Percentiles rank a stretch among this genome's conserved stretches.
phyloP scores from a whole-genome alignment of 1,284 basidiomycete genomes.

The Puccinia triticina region DNA sequence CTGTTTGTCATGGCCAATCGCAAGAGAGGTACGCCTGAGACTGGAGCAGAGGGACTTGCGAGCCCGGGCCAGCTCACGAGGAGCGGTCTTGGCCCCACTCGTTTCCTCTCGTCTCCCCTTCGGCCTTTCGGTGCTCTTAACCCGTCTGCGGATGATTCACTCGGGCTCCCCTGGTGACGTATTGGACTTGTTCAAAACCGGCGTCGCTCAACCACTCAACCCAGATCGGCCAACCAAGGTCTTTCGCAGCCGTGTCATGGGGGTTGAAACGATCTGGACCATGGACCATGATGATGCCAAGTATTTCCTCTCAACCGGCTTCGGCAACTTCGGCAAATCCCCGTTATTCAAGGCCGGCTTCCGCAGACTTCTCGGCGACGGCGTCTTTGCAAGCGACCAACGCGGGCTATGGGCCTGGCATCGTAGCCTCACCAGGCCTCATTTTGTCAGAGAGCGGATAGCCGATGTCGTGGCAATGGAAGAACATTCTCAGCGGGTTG shows the following conservation, averaged over 20 bases:
- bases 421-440: constrained; percentile 71
- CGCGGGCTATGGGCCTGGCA: constrained; percentile 63
- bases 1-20: constrained; percentile 13
- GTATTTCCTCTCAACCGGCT: constrained; percentile 38
- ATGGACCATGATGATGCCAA: constrained; percentile 39
- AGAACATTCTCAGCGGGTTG: constrained; percentile 64
- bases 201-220: not conserved
- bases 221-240: constrained; percentile 31
- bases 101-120: constrained; percentile 37
- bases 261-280: constrained; percentile 27
- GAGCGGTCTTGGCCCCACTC: constrained; percentile 31
- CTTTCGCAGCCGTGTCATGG: constrained; percentile 25
- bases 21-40: constrained; percentile 28
- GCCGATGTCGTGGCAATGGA: constrained; percentile 73
- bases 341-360: constrained; percentile 29
- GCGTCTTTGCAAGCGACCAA: constrained; percentile 27
- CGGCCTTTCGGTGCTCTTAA: constrained; percentile 40
- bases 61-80: constrained; percentile 6
- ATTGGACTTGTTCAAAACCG: constrained; percentile 4
- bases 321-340: constrained; percentile 45
- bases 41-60: constrained; percentile 10
- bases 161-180: constrained; percentile 33
- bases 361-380: constrained; percentile 9
- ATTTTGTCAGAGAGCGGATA: constrained; percentile 71
- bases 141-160: constrained; percentile 15